Evolutionary conservation across 441 rosid species (phyloP).

Genomic region (Erysimum pusillum): DNA sequence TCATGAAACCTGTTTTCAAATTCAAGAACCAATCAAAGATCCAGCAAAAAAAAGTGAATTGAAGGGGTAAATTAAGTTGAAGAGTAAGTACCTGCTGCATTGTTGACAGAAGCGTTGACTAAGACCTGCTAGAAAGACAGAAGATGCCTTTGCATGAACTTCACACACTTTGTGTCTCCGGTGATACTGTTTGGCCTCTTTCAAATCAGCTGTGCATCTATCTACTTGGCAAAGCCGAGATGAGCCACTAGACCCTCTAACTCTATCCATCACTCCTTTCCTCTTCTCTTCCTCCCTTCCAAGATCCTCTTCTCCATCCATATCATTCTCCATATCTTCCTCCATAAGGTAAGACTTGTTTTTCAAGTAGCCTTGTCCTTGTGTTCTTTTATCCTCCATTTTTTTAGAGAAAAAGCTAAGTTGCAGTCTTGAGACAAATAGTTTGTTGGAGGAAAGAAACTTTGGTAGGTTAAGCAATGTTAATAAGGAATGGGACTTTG

Average conservation of each 20-base stretch:
- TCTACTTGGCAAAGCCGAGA: conserved; percentile 52
- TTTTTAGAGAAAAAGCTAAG: not conserved
- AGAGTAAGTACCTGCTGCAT: conserved; percentile 51
- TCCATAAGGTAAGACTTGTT: conserved; percentile 38
- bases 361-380: conserved; percentile 42
- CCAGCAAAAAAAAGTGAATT: not conserved
- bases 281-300: conserved; percentile 39
- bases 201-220: conserved; percentile 50
- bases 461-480: conserved; percentile 41
- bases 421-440: conserved; percentile 13
- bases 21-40: conserved; percentile 5
- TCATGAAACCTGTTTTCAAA: conserved; percentile 67
- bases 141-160: conserved; percentile 54
- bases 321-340: conserved; percentile 59
- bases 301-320: conserved; percentile 40
- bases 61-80: not conserved
- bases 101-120: conserved; percentile 60
- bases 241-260: conserved; percentile 50
- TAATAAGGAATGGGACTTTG: conserved; percentile 42
- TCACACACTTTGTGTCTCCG: conserved; percentile 60
- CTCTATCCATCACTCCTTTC: conserved; percentile 46
- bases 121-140: conserved; percentile 47
- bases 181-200: conserved; percentile 50
- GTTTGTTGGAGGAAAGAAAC: not conserved
- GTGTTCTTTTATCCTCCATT: conserved; percentile 51